phyloP scores from a whole-genome alignment of 257 asterid genomes.

The Phtheirospermum japonicum region DNA sequence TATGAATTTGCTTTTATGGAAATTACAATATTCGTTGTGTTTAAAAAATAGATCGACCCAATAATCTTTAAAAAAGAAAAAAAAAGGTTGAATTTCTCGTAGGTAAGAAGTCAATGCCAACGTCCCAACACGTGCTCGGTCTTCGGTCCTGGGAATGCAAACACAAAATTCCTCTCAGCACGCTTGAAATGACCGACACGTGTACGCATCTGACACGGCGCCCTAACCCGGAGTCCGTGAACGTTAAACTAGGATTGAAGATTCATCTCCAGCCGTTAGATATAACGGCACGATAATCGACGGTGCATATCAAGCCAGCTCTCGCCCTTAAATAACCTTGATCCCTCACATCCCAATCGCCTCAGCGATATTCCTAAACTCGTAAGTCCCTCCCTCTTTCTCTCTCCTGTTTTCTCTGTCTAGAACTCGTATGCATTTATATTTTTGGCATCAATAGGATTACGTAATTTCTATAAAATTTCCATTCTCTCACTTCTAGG shows the following conservation, averaged over 20 bases:
- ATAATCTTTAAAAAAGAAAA: no score
- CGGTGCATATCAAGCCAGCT: conserved; percentile 33
- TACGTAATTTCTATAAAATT: conserved; percentile 17
- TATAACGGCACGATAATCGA: conserved; percentile 30
- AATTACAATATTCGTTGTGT: no score
- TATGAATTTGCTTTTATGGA: no score
- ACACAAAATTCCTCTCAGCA: not conserved
- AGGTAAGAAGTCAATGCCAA: no score
- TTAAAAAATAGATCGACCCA: no score
- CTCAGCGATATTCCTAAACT: conserved; percentile 35
- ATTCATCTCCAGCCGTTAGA: conserved; percentile 32
- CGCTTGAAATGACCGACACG: conserved; percentile 7
- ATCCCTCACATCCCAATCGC: conserved; percentile 32
- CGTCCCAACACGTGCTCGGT: no score
- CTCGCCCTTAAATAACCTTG: conserved; percentile 34
- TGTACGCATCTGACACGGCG: conserved; percentile 6
- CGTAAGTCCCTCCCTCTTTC: conserved; percentile 42
- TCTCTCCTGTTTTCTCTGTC: conserved; percentile 20
- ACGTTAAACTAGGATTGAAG: not conserved
- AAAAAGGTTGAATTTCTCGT: no score
- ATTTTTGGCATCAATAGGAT: conserved; percentile 17
- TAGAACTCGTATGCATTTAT: conserved; percentile 9
- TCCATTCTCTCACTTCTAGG: conserved; percentile 30
- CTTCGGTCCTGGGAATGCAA: no score
- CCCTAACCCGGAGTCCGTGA: conserved; percentile 17